A percentile compares a stretch with the other conserved stretches of the same genome.
phyloP scores from a whole-genome alignment of 768 basidiomycete genomes.

The Boletus rex-veris region DNA sequence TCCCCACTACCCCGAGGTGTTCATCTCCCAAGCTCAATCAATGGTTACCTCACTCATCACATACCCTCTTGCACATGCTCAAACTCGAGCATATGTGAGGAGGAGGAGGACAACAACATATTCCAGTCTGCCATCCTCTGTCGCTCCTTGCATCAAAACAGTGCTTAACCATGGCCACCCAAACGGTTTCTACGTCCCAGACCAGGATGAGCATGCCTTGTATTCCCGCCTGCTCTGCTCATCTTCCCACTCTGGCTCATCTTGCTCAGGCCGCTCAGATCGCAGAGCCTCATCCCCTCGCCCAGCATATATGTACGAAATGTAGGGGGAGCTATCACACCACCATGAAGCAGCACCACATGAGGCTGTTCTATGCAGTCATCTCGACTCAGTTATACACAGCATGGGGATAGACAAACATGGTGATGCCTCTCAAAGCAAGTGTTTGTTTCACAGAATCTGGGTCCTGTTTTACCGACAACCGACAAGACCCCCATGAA shows the following conservation, averaged over 20 bases:
- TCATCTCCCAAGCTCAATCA: conserved; percentile 28
- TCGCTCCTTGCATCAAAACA: conserved; percentile 19
- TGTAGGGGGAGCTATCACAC: conserved; percentile 18
- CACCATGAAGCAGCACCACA: conserved; percentile 41
- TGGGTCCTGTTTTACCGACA: conserved; percentile 10
- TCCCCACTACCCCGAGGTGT: conserved; percentile 43
- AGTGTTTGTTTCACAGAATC: conserved; percentile 5
- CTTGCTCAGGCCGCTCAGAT: conserved; percentile 22
- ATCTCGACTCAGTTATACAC: conserved; percentile 51
- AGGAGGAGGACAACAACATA: conserved; percentile 25
- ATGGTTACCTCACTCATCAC: conserved; percentile 50
- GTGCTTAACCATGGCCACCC: conserved; percentile 13
- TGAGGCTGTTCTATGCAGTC: conserved; percentile 50
- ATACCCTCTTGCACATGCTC: conserved; percentile 34
- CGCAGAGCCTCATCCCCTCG: conserved; percentile 15
- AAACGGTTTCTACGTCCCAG: conserved; percentile 32
- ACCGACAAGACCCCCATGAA: conserved; percentile 5
- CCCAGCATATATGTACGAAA: conserved; percentile 13
- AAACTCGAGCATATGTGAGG: conserved; percentile 20
- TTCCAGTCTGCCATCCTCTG: conserved; percentile 28
- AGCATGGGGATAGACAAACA: conserved; percentile 28
- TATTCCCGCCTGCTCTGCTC: conserved; percentile 26
- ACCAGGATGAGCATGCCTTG: conserved; percentile 27
- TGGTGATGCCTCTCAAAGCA: conserved; percentile 23
- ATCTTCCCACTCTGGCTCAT: conserved; percentile 27